phyloP scores from a whole-genome alignment of 2,329 filamentous ascomycete species.

The Orbilia quercus region DNA sequence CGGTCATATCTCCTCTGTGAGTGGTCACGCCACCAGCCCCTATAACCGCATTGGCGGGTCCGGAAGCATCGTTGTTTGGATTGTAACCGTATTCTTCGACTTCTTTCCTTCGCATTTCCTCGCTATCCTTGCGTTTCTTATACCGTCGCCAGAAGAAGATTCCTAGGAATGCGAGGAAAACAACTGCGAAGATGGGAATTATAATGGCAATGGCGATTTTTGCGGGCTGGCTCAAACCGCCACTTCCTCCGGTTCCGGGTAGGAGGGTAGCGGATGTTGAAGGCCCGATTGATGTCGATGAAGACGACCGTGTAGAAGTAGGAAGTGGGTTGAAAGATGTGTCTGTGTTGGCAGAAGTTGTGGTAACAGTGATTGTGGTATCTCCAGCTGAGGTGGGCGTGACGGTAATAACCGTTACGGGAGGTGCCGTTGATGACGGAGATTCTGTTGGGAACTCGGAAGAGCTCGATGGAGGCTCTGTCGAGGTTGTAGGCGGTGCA shows the following conservation, averaged over 20 bases:
- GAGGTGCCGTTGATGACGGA: conserved; percentile 23
- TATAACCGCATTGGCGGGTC: conserved; percentile 64
- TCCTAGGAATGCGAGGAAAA: conserved; percentile 78
- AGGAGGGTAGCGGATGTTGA: too few relatives aligned
- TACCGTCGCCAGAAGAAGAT: conserved; percentile 89
- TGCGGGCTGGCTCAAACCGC: conserved; percentile 71
- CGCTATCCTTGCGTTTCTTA: conserved; percentile 83
- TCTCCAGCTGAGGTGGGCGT: conserved; percentile 49
- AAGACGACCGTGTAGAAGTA: conserved; percentile 57
- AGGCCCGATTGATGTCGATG: conserved; percentile 59
- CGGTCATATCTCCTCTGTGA: conserved; percentile 77
- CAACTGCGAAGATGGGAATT: conserved; percentile 89
- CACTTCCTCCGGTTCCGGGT: too few relatives aligned
- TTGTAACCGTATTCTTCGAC: conserved; percentile 98
- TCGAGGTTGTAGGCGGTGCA: conserved; percentile 3
- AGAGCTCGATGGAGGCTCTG: conserved; percentile 22
- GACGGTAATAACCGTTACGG: conserved; percentile 50
- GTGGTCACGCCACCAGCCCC: conserved; percentile 65
- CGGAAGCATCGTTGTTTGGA: conserved; percentile 86
- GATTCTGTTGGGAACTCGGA: conserved; percentile 45
- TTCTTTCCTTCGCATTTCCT: conserved; percentile 91
- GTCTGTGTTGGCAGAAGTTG: conserved; percentile 59
- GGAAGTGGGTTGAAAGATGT: conserved; percentile 53
- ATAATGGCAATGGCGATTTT: conserved; percentile 93
- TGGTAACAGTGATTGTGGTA: conserved; percentile 60